Evolutionary conservation across 768 basidiomycete genomes (phyloP).

Genomic region (Rhodocollybia butyracea): DNA sequence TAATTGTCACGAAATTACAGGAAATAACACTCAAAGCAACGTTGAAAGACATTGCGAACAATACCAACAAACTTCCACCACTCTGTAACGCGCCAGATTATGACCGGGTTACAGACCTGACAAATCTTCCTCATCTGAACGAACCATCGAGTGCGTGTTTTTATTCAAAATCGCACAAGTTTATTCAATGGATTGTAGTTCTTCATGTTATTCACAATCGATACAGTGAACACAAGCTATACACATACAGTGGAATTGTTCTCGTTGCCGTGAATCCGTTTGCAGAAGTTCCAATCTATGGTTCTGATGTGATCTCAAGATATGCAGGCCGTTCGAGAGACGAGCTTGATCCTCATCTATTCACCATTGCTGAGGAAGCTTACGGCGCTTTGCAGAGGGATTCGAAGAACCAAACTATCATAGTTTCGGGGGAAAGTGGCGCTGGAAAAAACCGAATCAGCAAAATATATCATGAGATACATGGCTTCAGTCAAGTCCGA

Average conservation of each 20-base stretch:
- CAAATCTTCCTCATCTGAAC: conserved; percentile 95
- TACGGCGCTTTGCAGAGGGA: conserved; percentile 96
- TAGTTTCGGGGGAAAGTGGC: conserved; percentile 98
- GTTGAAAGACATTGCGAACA: neutral
- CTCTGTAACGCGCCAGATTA: conserved; percentile 93
- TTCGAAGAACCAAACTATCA: conserved; percentile 94
- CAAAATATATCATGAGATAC: conserved; percentile 99
- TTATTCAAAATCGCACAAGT: conserved; percentile 3
- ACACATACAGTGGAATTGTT: conserved; percentile 98
- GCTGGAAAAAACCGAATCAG: conserved; percentile 99
- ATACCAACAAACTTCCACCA: conserved; percentile 58
- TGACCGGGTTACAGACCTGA: conserved; percentile 96
- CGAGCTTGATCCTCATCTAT: conserved; percentile 93
- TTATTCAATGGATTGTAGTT: conserved; percentile 44
- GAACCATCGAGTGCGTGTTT: conserved; percentile 64
- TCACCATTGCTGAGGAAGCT: conserved; percentile 99
- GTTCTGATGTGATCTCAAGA: conserved; percentile 94
- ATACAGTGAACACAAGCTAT: conserved; percentile 89
- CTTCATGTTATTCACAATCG: conserved; percentile 95
- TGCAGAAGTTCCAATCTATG: conserved; percentile 94
- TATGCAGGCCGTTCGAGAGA: conserved; percentile 49
- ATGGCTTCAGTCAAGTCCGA: conserved; percentile 99
- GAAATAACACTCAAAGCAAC: neutral
- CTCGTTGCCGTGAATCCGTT: conserved; percentile 99
- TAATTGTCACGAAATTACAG: neutral